phyloP scores from a whole-genome alignment of 1,139 yeast genomes.

The Debaryomycetaceae sp. region DNA sequence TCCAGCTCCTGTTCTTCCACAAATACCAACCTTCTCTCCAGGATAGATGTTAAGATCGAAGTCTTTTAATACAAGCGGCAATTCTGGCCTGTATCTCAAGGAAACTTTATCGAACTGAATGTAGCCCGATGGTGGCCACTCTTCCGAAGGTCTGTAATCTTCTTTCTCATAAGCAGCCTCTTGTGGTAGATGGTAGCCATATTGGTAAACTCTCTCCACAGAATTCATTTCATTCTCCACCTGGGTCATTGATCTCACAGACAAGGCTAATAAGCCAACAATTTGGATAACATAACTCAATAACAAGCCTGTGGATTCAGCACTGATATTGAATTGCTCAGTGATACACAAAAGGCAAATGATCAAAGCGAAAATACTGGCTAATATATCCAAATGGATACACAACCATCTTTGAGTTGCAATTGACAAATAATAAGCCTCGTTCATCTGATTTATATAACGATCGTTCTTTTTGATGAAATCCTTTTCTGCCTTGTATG shows the following conservation, averaged over 20 bases:
- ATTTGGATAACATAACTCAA: conserved; percentile 42
- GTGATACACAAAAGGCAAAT: conserved; percentile 41
- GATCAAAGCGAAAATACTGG: conserved; percentile 36
- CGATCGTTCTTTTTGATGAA: conserved; percentile 35
- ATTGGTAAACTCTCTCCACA: conserved; percentile 42
- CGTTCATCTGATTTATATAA: conserved; percentile 39
- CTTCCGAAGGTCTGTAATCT: conserved; percentile 65
- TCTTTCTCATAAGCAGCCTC: conserved; percentile 65
- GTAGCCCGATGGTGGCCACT: conserved; percentile 85
- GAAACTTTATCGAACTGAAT: conserved; percentile 73
- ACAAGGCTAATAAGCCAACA: conserved; percentile 41
- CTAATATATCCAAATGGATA: conserved; percentile 38
- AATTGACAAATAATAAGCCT: conserved; percentile 39
- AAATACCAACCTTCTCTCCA: conserved; percentile 84
- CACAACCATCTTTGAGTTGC: conserved; percentile 47
- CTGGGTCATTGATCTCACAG: conserved; percentile 42
- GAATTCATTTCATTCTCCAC: conserved; percentile 49
- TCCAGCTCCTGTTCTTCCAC: conserved; percentile 98
- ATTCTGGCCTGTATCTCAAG: conserved; percentile 76
- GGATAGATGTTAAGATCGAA: conserved; percentile 76
- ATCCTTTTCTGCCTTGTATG: conserved; percentile 28
- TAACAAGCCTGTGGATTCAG: conserved; percentile 44
- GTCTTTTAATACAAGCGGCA: conserved; percentile 85
- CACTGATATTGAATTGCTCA: conserved; percentile 36
- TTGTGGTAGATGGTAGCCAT: conserved; percentile 54